These are phyloP conservation scores for Boletus eberwhitei DNA, from an alignment of 768 basidiomycete genomes.

Conservation along the genomic window DNA sequence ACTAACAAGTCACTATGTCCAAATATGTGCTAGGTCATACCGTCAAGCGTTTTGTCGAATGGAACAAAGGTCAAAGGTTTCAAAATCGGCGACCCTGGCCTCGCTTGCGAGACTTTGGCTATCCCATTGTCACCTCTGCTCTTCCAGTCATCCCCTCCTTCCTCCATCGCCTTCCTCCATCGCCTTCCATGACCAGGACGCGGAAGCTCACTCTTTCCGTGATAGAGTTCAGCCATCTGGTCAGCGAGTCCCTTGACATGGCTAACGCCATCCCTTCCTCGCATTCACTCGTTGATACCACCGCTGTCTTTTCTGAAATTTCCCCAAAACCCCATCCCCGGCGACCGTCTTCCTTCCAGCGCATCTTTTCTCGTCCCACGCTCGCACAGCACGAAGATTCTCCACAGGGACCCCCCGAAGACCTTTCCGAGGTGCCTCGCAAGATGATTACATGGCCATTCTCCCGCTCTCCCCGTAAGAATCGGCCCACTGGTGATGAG, in stretches of 20 bases:
- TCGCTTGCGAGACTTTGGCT: slow-evolving; percentile 5
- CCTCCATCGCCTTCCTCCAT: background rate
- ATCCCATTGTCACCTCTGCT: slow-evolving; percentile 1
- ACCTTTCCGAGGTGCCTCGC: slow-evolving; percentile 19
- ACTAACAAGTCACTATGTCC: background rate
- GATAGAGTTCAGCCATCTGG: slow-evolving; percentile 34
- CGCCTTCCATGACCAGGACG: slow-evolving; percentile 24
- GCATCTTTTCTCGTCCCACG: slow-evolving; percentile 29
- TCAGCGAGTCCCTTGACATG: slow-evolving; percentile 32
- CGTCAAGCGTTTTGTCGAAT: background rate
- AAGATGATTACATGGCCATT: slow-evolving; percentile 31
- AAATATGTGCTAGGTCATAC: background rate
- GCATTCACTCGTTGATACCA: slow-evolving; percentile 23
- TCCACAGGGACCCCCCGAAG: slow-evolving; percentile 6
- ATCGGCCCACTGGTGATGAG: slow-evolving; percentile 10
- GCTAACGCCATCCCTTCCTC: slow-evolving; percentile 3
- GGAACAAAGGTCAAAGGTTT: background rate
- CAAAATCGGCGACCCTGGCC: slow-evolving; percentile 18
- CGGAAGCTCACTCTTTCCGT: slow-evolving; percentile 28
- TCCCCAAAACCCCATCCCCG: slow-evolving; percentile 14
- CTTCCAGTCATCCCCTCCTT: background rate
- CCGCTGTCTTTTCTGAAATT: slow-evolving; percentile 19
- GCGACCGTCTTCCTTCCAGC: slow-evolving; percentile 25
- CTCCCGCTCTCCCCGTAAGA: slow-evolving; percentile 23
- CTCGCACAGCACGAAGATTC: slow-evolving; percentile 5